Evolutionary conservation across 1,139 yeast genomes (phyloP).

Genomic region (Scheffersomyces illinoinensis): DNA sequence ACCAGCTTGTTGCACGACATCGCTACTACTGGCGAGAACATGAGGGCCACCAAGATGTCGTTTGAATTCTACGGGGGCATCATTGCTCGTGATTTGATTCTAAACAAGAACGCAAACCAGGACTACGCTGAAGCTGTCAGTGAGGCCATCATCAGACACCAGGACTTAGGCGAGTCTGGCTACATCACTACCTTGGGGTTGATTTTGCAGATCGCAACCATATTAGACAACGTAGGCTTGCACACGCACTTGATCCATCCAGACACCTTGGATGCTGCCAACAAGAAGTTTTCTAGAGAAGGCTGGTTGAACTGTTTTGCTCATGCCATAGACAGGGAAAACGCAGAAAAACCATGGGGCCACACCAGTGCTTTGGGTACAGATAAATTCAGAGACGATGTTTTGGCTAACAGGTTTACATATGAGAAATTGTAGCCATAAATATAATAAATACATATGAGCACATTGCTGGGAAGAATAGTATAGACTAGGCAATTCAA

Average conservation of each 20-base stretch:
- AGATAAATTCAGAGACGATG: slow-evolving; percentile 28
- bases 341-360: slow-evolving; percentile 35
- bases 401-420: slow-evolving; percentile 27
- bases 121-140: slow-evolving; percentile 41
- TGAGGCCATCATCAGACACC: slow-evolving; percentile 41
- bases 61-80: slow-evolving; percentile 42
- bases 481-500: not conserved
- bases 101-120: slow-evolving; percentile 23
- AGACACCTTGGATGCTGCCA: slow-evolving; percentile 31
- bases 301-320: slow-evolving; percentile 41
- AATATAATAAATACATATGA: too few relatives aligned
- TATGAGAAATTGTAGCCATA: slow-evolving; percentile 16
- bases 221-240: slow-evolving; percentile 39
- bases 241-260: slow-evolving; percentile 31
- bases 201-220: slow-evolving; percentile 36
- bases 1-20: slow-evolving; percentile 40
- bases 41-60: slow-evolving; percentile 37
- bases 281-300: slow-evolving; percentile 27
- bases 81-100: slow-evolving; percentile 29
- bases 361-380: slow-evolving; percentile 39
- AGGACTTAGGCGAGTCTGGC: slow-evolving; percentile 37
- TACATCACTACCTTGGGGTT: slow-evolving; percentile 39
- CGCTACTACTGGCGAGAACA: slow-evolving; percentile 36
- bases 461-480: not conserved
- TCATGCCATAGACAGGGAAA: slow-evolving; percentile 35